Conservation (phyloP, 2,329 filamentous ascomycete genomes). For the Aschersonia sp. region DNA sequence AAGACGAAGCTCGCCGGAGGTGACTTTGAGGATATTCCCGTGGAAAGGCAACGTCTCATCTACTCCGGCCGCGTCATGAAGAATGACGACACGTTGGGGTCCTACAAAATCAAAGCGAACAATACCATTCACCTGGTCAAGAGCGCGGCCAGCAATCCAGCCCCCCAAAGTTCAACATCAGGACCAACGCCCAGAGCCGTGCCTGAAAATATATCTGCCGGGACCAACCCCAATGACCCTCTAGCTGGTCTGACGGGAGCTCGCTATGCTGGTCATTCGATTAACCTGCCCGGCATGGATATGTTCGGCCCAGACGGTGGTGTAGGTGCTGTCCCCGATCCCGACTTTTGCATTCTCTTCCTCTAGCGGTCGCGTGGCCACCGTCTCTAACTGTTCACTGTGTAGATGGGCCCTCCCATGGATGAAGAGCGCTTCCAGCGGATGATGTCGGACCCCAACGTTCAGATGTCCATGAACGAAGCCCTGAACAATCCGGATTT, state of each 20-base stretch:
- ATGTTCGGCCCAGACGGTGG: constrained; percentile 92
- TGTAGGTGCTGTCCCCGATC: constrained; percentile 38
- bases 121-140: constrained; percentile 96
- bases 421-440: constrained; percentile 65
- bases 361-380: too few species aligned
- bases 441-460: constrained; percentile 80
- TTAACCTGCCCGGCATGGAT: constrained; percentile 72
- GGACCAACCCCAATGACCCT: constrained; percentile 67
- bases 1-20: constrained; percentile 74
- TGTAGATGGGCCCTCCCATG: constrained; percentile 80
- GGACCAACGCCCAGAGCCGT: constrained; percentile 31
- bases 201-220: constrained; percentile 66
- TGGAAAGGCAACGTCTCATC: constrained; percentile 85
- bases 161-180: constrained; percentile 26
- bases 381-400: not conserved
- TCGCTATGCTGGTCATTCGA: constrained; percentile 73
- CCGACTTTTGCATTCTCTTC: not conserved
- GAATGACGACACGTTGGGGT: constrained; percentile 71
- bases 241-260: constrained; percentile 85
- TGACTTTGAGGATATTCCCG: constrained; percentile 76
- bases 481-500: constrained; percentile 91
- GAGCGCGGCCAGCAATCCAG: constrained; percentile 75
- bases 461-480: constrained; percentile 81
- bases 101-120: constrained; percentile 90
- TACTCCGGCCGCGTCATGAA: constrained; percentile 97